A percentile compares a stretch with the other conserved stretches of the same genome.
Evolutionary conservation across 1,139 yeast genomes (phyloP).

Genomic region (Hyphopichia buzzinii): DNA sequence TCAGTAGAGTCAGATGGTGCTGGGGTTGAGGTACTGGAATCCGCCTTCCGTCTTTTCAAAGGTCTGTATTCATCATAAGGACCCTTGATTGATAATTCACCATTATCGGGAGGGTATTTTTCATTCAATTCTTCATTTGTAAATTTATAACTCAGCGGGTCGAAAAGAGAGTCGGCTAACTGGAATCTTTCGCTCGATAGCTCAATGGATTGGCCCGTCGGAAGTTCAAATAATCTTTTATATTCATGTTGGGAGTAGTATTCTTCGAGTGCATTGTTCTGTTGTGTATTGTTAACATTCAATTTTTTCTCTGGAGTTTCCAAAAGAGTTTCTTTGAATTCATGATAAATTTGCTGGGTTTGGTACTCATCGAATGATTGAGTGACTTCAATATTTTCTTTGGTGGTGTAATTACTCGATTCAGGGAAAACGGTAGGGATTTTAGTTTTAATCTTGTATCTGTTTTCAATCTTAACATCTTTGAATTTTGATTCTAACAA

Average conservation of each 20-base stretch:
- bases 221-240: conserved; percentile 72
- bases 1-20: conserved; percentile 25
- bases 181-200: conserved; percentile 57
- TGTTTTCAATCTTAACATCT: conserved; percentile 10
- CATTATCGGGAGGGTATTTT: conserved; percentile 36
- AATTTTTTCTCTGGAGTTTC: conserved; percentile 51
- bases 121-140: conserved; percentile 17
- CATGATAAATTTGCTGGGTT: conserved; percentile 42
- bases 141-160: conserved; percentile 49
- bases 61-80: conserved; percentile 67
- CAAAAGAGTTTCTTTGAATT: conserved; percentile 63
- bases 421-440: conserved; percentile 34
- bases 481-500: conserved; percentile 18
- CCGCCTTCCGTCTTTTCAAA: conserved; percentile 55
- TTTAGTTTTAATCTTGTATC: conserved; percentile 35
- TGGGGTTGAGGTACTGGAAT: conserved; percentile 38
- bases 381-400: conserved; percentile 33
- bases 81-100: conserved; percentile 35
- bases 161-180: conserved; percentile 74
- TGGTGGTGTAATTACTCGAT: conserved; percentile 27
- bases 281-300: conserved; percentile 16
- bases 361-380: conserved; percentile 39
- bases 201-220: conserved; percentile 54
- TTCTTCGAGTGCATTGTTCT: conserved; percentile 21
- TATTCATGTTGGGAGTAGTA: conserved; percentile 30